These are phyloP conservation scores for Pythium apleroticum DNA, from an alignment of 352 stramenopile species.

Conservation along the genomic window DNA sequence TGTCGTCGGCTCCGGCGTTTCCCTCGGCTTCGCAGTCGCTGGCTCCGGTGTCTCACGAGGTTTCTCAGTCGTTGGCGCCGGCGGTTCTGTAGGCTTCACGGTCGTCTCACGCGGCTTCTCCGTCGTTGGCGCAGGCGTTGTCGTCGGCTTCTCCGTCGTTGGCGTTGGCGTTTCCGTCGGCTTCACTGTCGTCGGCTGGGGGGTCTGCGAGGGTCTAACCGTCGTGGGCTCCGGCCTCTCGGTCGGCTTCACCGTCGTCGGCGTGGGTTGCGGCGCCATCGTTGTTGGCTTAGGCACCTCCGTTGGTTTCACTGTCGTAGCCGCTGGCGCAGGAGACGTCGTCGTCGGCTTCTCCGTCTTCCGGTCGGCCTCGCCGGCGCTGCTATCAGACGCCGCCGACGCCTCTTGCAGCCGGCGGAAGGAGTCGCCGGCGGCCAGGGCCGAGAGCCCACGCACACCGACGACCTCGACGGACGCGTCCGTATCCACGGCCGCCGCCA, in stretches of 20 bases:
- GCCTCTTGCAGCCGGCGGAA: not conserved
- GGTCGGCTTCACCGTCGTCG: slow-evolving; percentile 9
- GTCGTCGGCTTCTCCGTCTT: not conserved
- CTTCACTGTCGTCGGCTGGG: not conserved
- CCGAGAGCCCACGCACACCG: not conserved
- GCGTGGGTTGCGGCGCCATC: not conserved
- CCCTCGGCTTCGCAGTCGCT: slow-evolving; percentile 5
- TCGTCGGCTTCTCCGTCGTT: not conserved
- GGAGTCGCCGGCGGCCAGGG: not conserved
- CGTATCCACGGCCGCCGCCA: not conserved
- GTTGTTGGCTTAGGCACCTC: not conserved
- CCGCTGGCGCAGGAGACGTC: not conserved
- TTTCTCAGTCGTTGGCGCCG: not conserved
- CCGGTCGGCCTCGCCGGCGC: not conserved
- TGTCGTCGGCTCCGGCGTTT: not conserved
- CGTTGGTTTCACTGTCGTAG: slow-evolving; percentile 3
- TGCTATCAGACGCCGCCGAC: not conserved
- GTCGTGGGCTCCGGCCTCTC: not conserved
- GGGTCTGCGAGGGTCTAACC: not conserved
- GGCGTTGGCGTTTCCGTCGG: not conserved
- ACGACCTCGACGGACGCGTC: not conserved
- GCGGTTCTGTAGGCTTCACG: not conserved
- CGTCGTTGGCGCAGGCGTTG: not conserved
- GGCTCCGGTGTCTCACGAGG: not conserved
- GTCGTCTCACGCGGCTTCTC: slow-evolving; percentile 4